Conservation (phyloP, 2,329 filamentous ascomycete species). For the Cladosporium colombiae region DNA sequence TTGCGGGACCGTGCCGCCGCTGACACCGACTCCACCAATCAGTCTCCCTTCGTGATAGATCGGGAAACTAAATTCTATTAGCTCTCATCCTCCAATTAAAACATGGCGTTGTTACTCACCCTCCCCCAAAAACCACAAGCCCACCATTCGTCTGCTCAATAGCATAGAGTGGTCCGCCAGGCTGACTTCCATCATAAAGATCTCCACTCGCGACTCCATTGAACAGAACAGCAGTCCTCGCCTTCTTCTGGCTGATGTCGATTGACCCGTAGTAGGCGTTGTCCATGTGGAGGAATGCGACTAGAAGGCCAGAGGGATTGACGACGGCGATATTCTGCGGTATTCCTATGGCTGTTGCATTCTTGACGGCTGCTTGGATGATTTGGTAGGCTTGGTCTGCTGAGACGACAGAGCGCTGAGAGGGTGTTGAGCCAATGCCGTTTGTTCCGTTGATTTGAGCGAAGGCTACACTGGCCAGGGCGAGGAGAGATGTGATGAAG, state of each 20-base stretch:
- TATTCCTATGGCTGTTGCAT: constrained; percentile 25
- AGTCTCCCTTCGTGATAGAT: constrained; percentile 31
- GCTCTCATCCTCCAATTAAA: neutral
- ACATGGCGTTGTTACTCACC: constrained; percentile 14
- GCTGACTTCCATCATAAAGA: constrained; percentile 29
- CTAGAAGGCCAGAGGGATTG: constrained; percentile 31
- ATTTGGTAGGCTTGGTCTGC: constrained; percentile 27
- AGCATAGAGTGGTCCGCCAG: constrained; percentile 24
- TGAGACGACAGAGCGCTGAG: constrained; percentile 29
- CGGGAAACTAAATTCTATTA: constrained; percentile 13
- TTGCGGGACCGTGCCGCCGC: constrained; percentile 33
- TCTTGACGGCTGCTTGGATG: constrained; percentile 27
- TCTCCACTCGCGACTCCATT: constrained; percentile 30
- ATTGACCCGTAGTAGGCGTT: constrained; percentile 32
- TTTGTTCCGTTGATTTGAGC: constrained; percentile 22
- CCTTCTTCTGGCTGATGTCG: constrained; percentile 35
- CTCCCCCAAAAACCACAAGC: constrained; percentile 34
- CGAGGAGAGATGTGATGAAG: neutral
- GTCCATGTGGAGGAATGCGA: constrained; percentile 37
- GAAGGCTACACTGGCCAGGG: neutral
- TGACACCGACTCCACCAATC: constrained; percentile 33
- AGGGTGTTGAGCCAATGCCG: constrained; percentile 27
- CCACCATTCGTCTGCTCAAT: constrained; percentile 35
- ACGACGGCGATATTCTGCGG: constrained; percentile 33
- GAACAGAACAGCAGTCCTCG: constrained; percentile 32